These are phyloP conservation scores for Entonaema liquescens DNA, from an alignment of 495 filamentous ascomycete species.

Conservation along the genomic window DNA sequence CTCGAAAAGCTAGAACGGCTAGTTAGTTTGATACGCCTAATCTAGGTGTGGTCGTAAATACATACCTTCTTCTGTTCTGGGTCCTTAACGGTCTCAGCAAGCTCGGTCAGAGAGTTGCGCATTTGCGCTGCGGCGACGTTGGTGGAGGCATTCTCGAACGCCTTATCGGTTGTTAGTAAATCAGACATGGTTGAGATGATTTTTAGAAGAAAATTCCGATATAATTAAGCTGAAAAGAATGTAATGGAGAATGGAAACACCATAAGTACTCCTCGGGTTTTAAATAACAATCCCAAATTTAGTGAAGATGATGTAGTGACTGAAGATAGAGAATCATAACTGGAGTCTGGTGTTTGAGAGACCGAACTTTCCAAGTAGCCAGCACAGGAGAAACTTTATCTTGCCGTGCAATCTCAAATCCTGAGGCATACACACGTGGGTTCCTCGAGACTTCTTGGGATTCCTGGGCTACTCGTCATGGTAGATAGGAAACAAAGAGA, in stretches of 20 bases:
- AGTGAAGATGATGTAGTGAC: neutral
- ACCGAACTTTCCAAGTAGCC: conserved; percentile 13
- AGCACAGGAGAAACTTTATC: conserved; percentile 13
- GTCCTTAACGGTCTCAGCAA: conserved; percentile 89
- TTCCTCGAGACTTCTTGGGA: neutral
- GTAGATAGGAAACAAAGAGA: neutral
- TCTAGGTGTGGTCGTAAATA: neutral
- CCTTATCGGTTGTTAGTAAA: conserved; percentile 61
- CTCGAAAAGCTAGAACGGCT: conserved; percentile 73
- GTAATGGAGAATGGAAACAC: neutral
- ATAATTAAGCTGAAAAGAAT: conserved; percentile 9
- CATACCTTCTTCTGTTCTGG: conserved; percentile 80
- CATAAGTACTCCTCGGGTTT: neutral
- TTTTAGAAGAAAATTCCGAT: neutral
- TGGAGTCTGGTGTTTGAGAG: neutral
- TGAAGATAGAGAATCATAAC: neutral
- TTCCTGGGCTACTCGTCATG: neutral
- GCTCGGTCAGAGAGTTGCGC: conserved; percentile 94
- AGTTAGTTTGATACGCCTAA: conserved; percentile 22
- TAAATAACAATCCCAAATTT: neutral
- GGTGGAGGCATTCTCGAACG: conserved; percentile 99
- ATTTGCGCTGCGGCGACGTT: conserved; percentile 98
- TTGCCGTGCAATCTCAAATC: conserved; percentile 14
- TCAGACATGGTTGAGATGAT: conserved; percentile 3
- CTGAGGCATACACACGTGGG: conserved; percentile 20